A percentile compares a stretch with the other conserved stretches of the same genome.
These are phyloP conservation scores for Cryptococcus depauperatus DNA, from an alignment of 1,284 basidiomycete species.

Conservation along the genomic window DNA sequence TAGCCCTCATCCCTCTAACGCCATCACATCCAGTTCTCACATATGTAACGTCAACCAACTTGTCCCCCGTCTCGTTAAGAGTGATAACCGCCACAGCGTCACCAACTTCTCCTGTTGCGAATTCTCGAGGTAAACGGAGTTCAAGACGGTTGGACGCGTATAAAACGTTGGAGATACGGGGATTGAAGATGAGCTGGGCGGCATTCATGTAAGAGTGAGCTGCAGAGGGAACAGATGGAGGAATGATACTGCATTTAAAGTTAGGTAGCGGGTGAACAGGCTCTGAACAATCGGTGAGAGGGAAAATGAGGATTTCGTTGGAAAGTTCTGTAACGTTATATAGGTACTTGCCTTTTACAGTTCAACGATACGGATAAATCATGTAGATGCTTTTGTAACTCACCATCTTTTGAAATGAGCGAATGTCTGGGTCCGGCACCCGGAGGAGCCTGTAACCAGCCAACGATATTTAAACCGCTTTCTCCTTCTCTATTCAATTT, in stretches of 20 bases:
- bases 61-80: conserved; percentile 19
- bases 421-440: conserved; percentile 41
- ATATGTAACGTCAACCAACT: conserved; percentile 22
- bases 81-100: conserved; percentile 38
- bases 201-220: conserved; percentile 29
- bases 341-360: conserved; percentile 29
- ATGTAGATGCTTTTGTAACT: conserved; percentile 14
- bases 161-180: conserved; percentile 23
- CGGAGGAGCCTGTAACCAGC: conserved; percentile 28
- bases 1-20: conserved; percentile 38
- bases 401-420: conserved; percentile 33
- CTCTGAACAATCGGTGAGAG: conserved; percentile 14
- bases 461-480: conserved; percentile 26
- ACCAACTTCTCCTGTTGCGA: conserved; percentile 25
- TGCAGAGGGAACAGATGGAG: conserved; percentile 30
- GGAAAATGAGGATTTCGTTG: conserved; percentile 31
- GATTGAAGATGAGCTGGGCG: conserved; percentile 33
- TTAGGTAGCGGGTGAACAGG: conserved; percentile 19
- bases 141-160: conserved; percentile 44
- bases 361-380: background rate
- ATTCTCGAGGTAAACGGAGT: conserved; percentile 22
- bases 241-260: conserved; percentile 28
- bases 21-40: conserved; percentile 34
- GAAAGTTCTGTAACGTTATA: conserved; percentile 41
- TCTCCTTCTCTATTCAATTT: conserved; percentile 23